Evolutionary conservation across 164 flowering plant species (phyloP).

Genomic region (Chimonanthus praecox): DNA sequence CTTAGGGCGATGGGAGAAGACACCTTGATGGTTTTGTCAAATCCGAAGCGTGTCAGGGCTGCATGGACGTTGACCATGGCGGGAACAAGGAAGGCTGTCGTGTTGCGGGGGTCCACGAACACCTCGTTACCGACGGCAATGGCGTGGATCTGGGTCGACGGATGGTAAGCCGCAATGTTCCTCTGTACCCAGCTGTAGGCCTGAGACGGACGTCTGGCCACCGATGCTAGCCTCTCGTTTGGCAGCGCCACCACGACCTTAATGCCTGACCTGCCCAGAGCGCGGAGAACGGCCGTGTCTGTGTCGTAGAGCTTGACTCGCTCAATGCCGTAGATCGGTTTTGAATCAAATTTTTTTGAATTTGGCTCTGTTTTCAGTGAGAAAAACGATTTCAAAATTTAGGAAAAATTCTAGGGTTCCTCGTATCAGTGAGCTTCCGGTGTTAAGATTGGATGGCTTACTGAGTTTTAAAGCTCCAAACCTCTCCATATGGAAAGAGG

Average conservation of each 20-base stretch:
- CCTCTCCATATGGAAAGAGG: too few relatives aligned
- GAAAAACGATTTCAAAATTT: too few relatives aligned
- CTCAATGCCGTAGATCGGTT: conserved; percentile 48
- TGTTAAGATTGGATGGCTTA: too few relatives aligned
- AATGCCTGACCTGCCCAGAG: conserved; percentile 54
- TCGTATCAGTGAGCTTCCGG: too few relatives aligned
- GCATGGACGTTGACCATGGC: conserved; percentile 73
- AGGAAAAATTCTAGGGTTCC: too few relatives aligned
- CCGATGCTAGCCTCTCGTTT: conserved; percentile 65
- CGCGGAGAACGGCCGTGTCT: conserved; percentile 58
- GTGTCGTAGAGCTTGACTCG: conserved; percentile 83
- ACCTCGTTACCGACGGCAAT: conserved; percentile 93
- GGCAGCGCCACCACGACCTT: conserved; percentile 69
- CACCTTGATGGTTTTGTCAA: conserved; percentile 44
- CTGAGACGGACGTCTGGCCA: conserved; percentile 46
- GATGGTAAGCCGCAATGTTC: conserved; percentile 53
- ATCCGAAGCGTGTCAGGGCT: conserved; percentile 38
- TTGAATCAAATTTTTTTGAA: too few relatives aligned
- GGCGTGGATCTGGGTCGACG: conserved; percentile 61
- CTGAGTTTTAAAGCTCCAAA: too few relatives aligned
- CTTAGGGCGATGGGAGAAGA: conserved; percentile 80
- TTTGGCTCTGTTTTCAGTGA: too few relatives aligned
- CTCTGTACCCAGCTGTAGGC: conserved; percentile 60
- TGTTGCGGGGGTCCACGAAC: conserved; percentile 64
- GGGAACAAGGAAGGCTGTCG: conserved; percentile 52